Conservation (phyloP, 192 early-diverging fungal genomes). For the Umbelopsis sp. region DNA sequence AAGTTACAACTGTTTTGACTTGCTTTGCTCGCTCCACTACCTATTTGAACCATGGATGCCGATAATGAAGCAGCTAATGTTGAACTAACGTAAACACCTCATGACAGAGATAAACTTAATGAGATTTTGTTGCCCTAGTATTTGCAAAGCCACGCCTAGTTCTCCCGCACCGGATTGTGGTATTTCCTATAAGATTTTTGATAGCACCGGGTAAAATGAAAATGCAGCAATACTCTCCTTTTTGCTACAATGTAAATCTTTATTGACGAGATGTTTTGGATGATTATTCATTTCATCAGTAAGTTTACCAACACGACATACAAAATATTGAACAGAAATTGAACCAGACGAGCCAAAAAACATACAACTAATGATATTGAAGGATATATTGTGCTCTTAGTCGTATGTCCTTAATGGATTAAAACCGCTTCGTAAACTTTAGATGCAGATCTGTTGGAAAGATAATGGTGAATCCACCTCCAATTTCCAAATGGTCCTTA, state of each 20-base stretch:
- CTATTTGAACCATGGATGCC: background rate
- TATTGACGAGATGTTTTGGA: too few relatives aligned
- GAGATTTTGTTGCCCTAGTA: slow-evolving; percentile 22
- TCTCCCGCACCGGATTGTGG: background rate
- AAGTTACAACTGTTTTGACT: background rate
- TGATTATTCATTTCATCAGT: too few relatives aligned
- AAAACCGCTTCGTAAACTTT: background rate
- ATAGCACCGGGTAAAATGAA: slow-evolving; percentile 16
- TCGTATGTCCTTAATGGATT: background rate
- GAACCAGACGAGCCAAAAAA: too few relatives aligned
- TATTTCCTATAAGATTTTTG: slow-evolving; percentile 1
- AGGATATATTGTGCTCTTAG: too few relatives aligned
- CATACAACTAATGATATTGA: too few relatives aligned
- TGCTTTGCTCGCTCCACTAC: too few relatives aligned
- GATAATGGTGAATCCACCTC: background rate
- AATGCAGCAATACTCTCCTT: too few relatives aligned
- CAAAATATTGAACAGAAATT: too few relatives aligned
- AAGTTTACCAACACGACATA: too few relatives aligned
- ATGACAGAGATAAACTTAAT: slow-evolving; percentile 22
- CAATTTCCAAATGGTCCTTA: background rate
- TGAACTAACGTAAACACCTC: background rate
- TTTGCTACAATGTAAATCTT: too few relatives aligned
- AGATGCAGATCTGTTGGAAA: background rate
- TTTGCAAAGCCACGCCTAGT: background rate
- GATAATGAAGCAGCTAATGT: background rate